phyloP scores from a whole-genome alignment of 2,329 filamentous ascomycete genomes.

The Alternaria alternata region DNA sequence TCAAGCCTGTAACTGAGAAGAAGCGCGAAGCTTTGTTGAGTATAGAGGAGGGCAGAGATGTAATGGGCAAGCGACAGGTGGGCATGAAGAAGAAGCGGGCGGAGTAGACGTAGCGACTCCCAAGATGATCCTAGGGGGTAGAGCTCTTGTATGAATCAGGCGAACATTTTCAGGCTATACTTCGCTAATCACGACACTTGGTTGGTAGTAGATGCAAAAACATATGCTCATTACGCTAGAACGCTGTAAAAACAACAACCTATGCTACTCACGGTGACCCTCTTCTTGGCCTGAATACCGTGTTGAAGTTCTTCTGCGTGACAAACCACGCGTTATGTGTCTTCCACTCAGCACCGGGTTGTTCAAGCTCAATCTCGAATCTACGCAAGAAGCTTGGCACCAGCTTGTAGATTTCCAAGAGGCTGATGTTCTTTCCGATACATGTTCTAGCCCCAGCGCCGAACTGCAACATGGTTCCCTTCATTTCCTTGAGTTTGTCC shows the following conservation, averaged over 20 bases:
- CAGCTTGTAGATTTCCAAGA: constrained; percentile 61
- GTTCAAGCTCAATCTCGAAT: constrained; percentile 64
- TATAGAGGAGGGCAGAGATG: constrained; percentile 91
- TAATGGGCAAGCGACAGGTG: constrained; percentile 77
- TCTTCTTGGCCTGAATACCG: constrained; percentile 49
- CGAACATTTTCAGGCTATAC: not conserved
- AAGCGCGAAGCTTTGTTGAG: constrained; percentile 90
- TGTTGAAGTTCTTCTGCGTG: constrained; percentile 55
- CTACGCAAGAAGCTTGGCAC: constrained; percentile 67
- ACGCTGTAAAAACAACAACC: not conserved
- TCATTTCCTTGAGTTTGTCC: constrained; percentile 70
- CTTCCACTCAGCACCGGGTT: constrained; percentile 53
- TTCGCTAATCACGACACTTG: not conserved
- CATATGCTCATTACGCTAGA: constrained; percentile 8
- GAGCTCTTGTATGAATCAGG: not conserved
- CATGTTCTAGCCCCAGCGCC: constrained; percentile 75
- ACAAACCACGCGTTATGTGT: constrained; percentile 65
- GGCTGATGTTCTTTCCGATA: constrained; percentile 64
- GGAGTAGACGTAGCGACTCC: constrained; percentile 3
- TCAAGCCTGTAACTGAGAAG: constrained; percentile 94
- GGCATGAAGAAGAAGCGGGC: constrained; percentile 45
- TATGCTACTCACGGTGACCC: not conserved
- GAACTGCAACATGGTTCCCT: constrained; percentile 75
- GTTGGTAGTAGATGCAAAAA: not conserved
- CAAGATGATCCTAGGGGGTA: not conserved